phyloP scores from a whole-genome alignment of 169 alveolate genomes.

The Plasmodium inui region DNA sequence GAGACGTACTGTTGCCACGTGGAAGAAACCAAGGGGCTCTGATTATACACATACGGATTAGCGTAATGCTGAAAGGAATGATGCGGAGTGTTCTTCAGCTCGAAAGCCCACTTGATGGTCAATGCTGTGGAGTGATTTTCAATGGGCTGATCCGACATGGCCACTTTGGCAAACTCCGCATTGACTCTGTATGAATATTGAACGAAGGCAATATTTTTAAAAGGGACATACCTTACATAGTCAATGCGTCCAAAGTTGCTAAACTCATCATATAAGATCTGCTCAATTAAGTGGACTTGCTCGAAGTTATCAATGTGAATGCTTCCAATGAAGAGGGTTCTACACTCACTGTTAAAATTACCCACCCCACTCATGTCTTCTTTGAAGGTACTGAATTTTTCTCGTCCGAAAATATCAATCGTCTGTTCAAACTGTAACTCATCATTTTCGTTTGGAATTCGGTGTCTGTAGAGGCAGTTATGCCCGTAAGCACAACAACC shows the following conservation, averaged over 20 bases:
- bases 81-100: constrained; percentile 68
- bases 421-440: constrained; percentile 92
- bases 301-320: constrained; percentile 89
- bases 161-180: constrained; percentile 99
- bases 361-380: constrained; percentile 99
- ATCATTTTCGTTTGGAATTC: constrained; percentile 96
- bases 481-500: constrained; percentile 99
- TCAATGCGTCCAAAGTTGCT: constrained; percentile 96
- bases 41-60: constrained; percentile 41
- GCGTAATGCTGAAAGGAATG: constrained; percentile 21
- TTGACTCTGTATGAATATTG: constrained; percentile 95
- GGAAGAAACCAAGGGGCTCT: constrained; percentile 13
- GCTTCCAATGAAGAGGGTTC: constrained; percentile 93
- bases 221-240: constrained; percentile 93
- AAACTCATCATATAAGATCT: constrained; percentile 93
- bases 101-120: constrained; percentile 96
- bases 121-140: constrained; percentile 93
- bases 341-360: constrained; percentile 95
- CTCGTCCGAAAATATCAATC: constrained; percentile 98
- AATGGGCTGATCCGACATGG: constrained; percentile 96
- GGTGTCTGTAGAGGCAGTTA: constrained; percentile 96
- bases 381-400: constrained; percentile 94
- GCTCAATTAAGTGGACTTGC: constrained; percentile 91
- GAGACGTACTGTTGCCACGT: constrained; percentile 28
- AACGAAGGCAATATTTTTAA: constrained; percentile 94